Conservation (phyloP, 2,329 filamentous ascomycete genomes). For the Monosporascus sp. region DNA sequence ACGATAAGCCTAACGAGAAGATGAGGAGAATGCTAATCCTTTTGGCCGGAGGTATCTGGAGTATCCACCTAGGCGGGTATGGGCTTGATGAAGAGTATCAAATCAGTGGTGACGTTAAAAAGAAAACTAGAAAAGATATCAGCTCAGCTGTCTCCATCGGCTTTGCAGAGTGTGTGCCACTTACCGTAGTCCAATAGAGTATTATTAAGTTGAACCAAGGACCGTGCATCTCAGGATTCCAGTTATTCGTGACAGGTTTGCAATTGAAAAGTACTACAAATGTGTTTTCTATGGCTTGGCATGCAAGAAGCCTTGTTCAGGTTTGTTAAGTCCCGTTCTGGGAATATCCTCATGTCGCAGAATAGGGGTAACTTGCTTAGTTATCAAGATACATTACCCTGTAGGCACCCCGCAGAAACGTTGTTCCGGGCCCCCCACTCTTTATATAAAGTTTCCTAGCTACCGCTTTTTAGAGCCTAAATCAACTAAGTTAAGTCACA, state of each 20-base stretch:
- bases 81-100: constrained; percentile 16
- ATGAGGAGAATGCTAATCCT: constrained; percentile 11
- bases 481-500: too few relatives aligned
- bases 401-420: too few relatives aligned
- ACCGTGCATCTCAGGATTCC: constrained; percentile 15
- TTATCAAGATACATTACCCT: too few relatives aligned
- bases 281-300: constrained; percentile 26
- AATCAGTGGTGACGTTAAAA: constrained; percentile 16
- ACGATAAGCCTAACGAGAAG: constrained; percentile 18
- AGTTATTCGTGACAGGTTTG: constrained; percentile 22
- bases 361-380: too few relatives aligned
- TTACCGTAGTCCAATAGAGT: constrained; percentile 29
- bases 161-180: constrained; percentile 4
- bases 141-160: too few relatives aligned
- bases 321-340: constrained; percentile 16
- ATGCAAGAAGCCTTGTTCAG: constrained; percentile 25
- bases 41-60: constrained; percentile 13
- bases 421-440: too few relatives aligned
- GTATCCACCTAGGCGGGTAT: constrained; percentile 16
- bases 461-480: too few relatives aligned
- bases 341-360: constrained; percentile 27
- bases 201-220: constrained; percentile 23
- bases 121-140: background rate
- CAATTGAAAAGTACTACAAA: constrained; percentile 25
- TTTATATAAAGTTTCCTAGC: too few relatives aligned